Base-by-base conservation (phyloP, 2,329 filamentous ascomycete species). In the Scortechinia acanthostroma region DNA sequence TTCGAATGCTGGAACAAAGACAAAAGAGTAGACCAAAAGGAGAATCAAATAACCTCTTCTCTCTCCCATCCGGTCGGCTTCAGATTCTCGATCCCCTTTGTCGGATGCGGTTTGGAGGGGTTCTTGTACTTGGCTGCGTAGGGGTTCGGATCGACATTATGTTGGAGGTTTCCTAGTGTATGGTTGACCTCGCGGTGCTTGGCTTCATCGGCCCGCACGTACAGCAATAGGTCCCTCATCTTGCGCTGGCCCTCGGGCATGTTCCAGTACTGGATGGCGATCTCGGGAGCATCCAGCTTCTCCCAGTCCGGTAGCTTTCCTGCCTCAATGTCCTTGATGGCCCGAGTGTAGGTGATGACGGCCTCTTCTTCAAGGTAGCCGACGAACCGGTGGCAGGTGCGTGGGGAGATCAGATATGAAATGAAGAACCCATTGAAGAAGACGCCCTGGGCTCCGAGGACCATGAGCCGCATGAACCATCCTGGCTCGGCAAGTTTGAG, bases 311-410 rank as follows among this genome's bases (percentile, higher is more conserved):
- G 90, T 14, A 96, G 69, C 47, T 80, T 77, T n/a, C 91, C 91
- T 2, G 76, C 74, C 47, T 97, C 91, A 20, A 98, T 77, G 58
- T 97, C 93, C 52, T 81, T 73, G 55, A 97, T 86, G 49, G 89
- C 88, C 43, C 90, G 82, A 1, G 89, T 93, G 69, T 98, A 98
- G 0, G 93, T 98, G 58, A 95, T 77, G 1, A 97, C 91, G 5
- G 93, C 93, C 64, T 98, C 93, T 62, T 98, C 93, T 64, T 98
- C 93, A 13, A 98, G 80, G 55, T 97, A 97, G 2, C 91, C 93
- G 45, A 97, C 91, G 63, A 98, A 97, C 40, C 93, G 85, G 64
- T 98, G 93, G 57, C 88, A 91, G 50, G 88, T 91, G 49, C 83
- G 81, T 4, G 93, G 91, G 1, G 85, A 89, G 48, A 95, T 58